phyloP scores from a whole-genome alignment of 768 basidiomycete genomes.

The Lyophyllum atratum region DNA sequence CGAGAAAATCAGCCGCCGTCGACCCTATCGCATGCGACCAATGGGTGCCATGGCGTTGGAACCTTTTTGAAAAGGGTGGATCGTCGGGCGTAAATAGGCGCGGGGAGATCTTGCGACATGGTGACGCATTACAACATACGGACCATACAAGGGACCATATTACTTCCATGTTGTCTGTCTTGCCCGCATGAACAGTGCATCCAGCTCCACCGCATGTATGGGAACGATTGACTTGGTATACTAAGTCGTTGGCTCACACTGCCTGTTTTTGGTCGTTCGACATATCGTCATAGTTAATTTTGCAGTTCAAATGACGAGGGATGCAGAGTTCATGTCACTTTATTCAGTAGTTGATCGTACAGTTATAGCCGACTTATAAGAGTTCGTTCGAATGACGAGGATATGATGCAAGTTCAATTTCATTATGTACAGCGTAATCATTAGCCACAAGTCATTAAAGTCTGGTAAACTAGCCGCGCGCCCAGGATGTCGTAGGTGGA shows the following conservation, averaged over 20 bases:
- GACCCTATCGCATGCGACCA: not conserved
- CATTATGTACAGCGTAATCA: slow-evolving; percentile 16
- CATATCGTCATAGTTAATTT: too few species aligned
- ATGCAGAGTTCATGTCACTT: too few species aligned
- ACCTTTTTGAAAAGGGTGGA: not conserved
- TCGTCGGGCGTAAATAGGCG: not conserved
- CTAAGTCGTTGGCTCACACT: too few species aligned
- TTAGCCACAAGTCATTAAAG: slow-evolving; percentile 6
- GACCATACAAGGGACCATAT: not conserved
- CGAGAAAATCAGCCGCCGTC: not conserved
- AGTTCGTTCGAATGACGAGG: not conserved
- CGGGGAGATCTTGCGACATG: not conserved
- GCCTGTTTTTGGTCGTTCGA: too few species aligned
- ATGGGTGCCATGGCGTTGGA: not conserved
- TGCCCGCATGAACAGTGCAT: not conserved
- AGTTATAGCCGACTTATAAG: too few species aligned
- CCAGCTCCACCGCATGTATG: too few species aligned
- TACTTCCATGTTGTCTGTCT: not conserved
- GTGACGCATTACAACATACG: not conserved
- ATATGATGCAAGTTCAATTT: not conserved
- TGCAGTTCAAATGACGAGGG: too few species aligned
- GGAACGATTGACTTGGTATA: too few species aligned
- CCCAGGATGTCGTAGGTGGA: not conserved
- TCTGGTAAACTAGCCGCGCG: slow-evolving; percentile 8
- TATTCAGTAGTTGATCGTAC: too few species aligned